phyloP scores from a whole-genome alignment of 2,329 filamentous ascomycete species.

The Teratosphaeria pseudoeucalypti region DNA sequence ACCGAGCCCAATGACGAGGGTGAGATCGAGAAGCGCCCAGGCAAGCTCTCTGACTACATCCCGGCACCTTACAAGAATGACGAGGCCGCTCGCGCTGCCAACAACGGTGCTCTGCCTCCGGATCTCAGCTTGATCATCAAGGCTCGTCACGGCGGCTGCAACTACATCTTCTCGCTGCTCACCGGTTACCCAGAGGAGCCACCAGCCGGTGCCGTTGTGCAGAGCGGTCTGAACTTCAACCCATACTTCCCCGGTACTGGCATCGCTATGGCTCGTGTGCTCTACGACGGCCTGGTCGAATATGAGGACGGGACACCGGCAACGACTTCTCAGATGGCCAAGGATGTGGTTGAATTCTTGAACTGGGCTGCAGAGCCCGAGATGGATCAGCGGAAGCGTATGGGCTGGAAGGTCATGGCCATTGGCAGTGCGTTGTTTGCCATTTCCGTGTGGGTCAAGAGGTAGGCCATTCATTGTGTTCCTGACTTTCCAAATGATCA shows the following conservation, averaged over 20 bases:
- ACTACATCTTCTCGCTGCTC: constrained; percentile 96
- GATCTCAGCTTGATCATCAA: constrained; percentile 98
- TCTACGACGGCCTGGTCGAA: constrained; percentile 94
- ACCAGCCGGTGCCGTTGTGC: constrained; percentile 76
- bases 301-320: constrained; percentile 95
- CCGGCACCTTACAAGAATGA: constrained; percentile 97
- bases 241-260: constrained; percentile 99
- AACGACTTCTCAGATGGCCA: constrained; percentile 97
- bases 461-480: constrained; percentile 33
- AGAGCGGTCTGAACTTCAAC: constrained; percentile 96
- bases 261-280: constrained; percentile 96
- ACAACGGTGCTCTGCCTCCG: constrained; percentile 94
- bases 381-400: constrained; percentile 99
- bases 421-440: constrained; percentile 71
- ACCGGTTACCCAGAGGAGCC: constrained; percentile 97
- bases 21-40: constrained; percentile 94
- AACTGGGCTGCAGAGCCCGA: constrained; percentile 99
- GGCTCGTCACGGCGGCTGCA: constrained; percentile 90
- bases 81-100: constrained; percentile 92
- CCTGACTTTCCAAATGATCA: background rate
- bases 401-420: constrained; percentile 93
- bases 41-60: constrained; percentile 97
- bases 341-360: constrained; percentile 96
- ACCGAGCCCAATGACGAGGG: constrained; percentile 96
- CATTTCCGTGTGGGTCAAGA: constrained; percentile 93